These are phyloP conservation scores for Paecilomyces sp. DNA, from an alignment of 2,329 filamentous ascomycete genomes.

Conservation along the genomic window DNA sequence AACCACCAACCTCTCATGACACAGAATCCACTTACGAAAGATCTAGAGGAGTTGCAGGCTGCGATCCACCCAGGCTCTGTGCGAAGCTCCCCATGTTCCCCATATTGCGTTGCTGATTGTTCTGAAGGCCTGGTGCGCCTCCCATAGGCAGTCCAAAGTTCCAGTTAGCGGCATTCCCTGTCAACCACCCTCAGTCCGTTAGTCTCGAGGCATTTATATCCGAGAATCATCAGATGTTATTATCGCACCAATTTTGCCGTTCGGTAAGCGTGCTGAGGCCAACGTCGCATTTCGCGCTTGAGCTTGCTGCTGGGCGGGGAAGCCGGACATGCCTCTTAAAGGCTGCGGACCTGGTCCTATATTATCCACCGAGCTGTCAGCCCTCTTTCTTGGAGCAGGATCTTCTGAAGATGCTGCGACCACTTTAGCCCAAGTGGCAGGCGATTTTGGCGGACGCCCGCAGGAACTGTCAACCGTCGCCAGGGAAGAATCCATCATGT, in stretches of 20 bases:
- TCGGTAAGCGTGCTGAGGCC: constrained; percentile 44
- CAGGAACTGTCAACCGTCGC: background rate
- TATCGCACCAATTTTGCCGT: constrained; percentile 47
- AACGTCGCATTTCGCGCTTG: constrained; percentile 41
- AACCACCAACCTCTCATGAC: background rate
- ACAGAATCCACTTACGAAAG: constrained; percentile 44
- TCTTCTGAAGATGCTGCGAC: background rate
- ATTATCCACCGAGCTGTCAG: constrained; percentile 7
- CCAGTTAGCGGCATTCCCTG: constrained; percentile 51
- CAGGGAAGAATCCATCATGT: background rate
- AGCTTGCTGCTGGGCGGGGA: constrained; percentile 45
- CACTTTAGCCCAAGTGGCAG: constrained; percentile 2
- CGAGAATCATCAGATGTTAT: background rate
- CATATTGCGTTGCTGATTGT: constrained; percentile 44
- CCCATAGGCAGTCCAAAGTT: constrained; percentile 50
- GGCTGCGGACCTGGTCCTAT: constrained; percentile 45
- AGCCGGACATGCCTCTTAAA: constrained; percentile 48
- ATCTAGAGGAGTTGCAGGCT: constrained; percentile 48
- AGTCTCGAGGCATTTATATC: constrained; percentile 11
- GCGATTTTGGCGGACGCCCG: background rate
- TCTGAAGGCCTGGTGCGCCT: constrained; percentile 45
- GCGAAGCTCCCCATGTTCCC: constrained; percentile 49
- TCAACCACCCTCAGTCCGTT: constrained; percentile 9
- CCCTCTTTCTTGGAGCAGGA: constrained; percentile 1
- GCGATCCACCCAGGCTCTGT: constrained; percentile 48